Evolutionary conservation across 495 filamentous ascomycete species (phyloP).

Genomic region (Rostrohypoxylon terebratum): DNA sequence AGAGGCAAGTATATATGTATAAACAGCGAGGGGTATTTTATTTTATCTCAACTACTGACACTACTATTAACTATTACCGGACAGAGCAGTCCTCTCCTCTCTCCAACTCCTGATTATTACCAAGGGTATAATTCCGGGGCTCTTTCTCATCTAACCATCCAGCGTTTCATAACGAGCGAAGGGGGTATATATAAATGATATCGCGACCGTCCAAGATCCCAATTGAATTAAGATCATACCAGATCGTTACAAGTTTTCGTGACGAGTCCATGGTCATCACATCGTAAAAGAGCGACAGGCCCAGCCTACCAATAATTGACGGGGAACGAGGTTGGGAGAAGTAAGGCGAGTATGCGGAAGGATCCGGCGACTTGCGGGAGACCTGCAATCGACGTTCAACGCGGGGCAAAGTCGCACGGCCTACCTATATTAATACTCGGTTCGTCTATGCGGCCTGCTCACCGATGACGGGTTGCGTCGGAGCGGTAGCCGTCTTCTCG

Average conservation of each 20-base stretch:
- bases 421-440: background rate
- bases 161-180: slow-evolving; percentile 37
- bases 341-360: background rate
- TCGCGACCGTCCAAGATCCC: slow-evolving; percentile 15
- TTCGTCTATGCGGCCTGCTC: slow-evolving; percentile 45
- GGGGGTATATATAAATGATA: slow-evolving; percentile 33
- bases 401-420: slow-evolving; percentile 12
- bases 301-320: slow-evolving; percentile 37
- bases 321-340: slow-evolving; percentile 17
- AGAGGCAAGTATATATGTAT: background rate
- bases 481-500: slow-evolving; percentile 56
- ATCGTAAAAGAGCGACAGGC: slow-evolving; percentile 44
- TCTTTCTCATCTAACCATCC: background rate
- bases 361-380: slow-evolving; percentile 9
- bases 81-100: background rate
- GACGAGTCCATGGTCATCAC: slow-evolving; percentile 12
- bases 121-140: slow-evolving; percentile 35
- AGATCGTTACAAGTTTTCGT: slow-evolving; percentile 22
- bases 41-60: slow-evolving; percentile 13
- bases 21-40: slow-evolving; percentile 35
- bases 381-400: slow-evolving; percentile 35
- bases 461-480: slow-evolving; percentile 40
- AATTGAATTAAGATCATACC: slow-evolving; percentile 20
- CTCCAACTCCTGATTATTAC: slow-evolving; percentile 18
- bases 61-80: slow-evolving; percentile 36